Conservation (phyloP, 2,329 filamentous ascomycete genomes). For the Drechslerella dactyloides region DNA sequence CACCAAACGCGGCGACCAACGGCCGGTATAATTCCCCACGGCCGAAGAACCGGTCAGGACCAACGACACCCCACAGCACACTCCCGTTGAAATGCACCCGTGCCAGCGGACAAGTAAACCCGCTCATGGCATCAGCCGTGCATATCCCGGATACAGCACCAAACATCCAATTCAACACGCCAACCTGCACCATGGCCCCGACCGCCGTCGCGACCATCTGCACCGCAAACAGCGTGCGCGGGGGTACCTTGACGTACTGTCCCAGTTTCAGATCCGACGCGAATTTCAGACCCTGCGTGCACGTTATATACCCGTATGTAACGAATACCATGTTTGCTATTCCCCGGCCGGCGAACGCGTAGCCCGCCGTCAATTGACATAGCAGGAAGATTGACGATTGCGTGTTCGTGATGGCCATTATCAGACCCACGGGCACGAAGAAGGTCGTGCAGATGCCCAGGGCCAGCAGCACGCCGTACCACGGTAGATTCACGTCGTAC, state of each 20-base stretch:
- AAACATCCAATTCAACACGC: slow-evolving; percentile 90
- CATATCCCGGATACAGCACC: slow-evolving; percentile 76
- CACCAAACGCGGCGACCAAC: slow-evolving; percentile 79
- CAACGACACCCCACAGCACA: slow-evolving; percentile 88
- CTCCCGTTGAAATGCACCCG: slow-evolving; percentile 89
- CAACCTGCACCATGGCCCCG: slow-evolving; percentile 80
- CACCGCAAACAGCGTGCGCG: slow-evolving; percentile 77
- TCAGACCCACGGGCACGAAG: slow-evolving; percentile 88
- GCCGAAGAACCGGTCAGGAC: slow-evolving; percentile 82
- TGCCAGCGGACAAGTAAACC: slow-evolving; percentile 85
- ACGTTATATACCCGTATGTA: slow-evolving; percentile 87
- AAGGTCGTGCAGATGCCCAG: slow-evolving; percentile 78
- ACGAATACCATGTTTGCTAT: slow-evolving; percentile 95
- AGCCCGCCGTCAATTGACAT: slow-evolving; percentile 82
- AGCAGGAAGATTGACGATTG: slow-evolving; percentile 86
- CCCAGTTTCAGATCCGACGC: slow-evolving; percentile 85
- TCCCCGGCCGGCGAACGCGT: slow-evolving; percentile 80
- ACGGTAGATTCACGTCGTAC: slow-evolving; percentile 80
- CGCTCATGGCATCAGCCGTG: slow-evolving; percentile 78
- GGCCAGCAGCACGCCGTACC: slow-evolving; percentile 82
- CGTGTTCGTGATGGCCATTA: slow-evolving; percentile 91
- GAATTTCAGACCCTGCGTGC: slow-evolving; percentile 87
- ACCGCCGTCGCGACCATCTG: slow-evolving; percentile 78
- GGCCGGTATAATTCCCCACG: slow-evolving; percentile 74
- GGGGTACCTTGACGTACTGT: slow-evolving; percentile 87